Evolutionary conservation across 208 protist species (phyloP).

Genomic region (Acanthamoeba castellanii): DNA sequence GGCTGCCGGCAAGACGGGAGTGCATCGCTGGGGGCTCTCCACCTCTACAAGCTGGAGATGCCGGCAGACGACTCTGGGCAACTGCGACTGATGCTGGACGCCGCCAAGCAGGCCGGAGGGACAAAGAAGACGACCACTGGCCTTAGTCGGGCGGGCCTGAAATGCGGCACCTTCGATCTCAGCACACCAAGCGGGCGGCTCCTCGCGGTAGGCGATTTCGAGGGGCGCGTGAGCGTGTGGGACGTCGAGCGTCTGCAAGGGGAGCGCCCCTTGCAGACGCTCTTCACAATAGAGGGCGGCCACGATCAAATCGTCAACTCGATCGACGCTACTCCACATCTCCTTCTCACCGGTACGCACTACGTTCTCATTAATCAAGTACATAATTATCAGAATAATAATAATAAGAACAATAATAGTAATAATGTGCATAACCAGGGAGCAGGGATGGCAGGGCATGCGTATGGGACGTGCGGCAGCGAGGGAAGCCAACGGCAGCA

Average conservation of each 20-base stretch:
- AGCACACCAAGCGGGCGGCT: neutral
- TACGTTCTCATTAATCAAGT: neutral
- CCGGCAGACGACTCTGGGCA: neutral
- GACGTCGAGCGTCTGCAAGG: neutral
- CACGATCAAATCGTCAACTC: constrained; percentile 13
- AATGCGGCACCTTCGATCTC: constrained; percentile 17
- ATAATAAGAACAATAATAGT: neutral
- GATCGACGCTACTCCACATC: neutral
- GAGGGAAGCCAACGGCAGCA: neutral
- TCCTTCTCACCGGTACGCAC: neutral
- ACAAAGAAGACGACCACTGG: neutral
- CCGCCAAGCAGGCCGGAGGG: neutral
- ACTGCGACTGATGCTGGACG: neutral
- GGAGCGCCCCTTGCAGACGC: neutral
- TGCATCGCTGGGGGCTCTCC: neutral
- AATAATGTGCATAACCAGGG: neutral
- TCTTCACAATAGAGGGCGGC: neutral
- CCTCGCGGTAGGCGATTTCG: constrained; percentile 9
- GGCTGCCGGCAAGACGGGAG: neutral
- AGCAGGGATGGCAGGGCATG: constrained; percentile 25
- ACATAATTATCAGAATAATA: neutral
- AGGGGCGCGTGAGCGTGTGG: constrained; percentile 16
- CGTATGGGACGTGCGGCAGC: constrained; percentile 56
- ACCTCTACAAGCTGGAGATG: constrained; percentile 36
- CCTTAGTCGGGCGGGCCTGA: neutral